phyloP scores from a whole-genome alignment of 306 rosid genomes.

The Quercus robur region DNA sequence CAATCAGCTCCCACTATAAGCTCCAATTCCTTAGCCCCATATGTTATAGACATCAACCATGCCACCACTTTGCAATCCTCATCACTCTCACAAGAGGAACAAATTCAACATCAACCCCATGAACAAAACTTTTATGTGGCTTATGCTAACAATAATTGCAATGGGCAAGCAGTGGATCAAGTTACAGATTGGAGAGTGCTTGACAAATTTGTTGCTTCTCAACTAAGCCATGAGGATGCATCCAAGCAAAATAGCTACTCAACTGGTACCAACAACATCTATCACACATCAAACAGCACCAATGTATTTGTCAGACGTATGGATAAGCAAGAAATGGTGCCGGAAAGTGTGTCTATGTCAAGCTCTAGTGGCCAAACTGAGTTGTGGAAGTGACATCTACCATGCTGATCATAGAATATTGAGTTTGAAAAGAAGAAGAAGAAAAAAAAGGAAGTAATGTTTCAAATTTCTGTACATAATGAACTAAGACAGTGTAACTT shows the following conservation, averaged over 20 bases:
- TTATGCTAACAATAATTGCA: conserved; percentile 21
- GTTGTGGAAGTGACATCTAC: conserved; percentile 49
- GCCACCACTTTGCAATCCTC: conserved; percentile 29
- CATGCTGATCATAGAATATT: conserved; percentile 31
- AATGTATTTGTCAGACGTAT: conserved; percentile 27
- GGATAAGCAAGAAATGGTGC: conserved; percentile 55
- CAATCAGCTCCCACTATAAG: conserved; percentile 26
- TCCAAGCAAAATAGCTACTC: conserved; percentile 39
- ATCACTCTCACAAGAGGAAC: conserved; percentile 24
- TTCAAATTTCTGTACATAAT: conserved; percentile 58
- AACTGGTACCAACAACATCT: conserved; percentile 15
- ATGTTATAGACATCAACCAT: conserved; percentile 38
- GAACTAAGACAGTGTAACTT: conserved; percentile 39
- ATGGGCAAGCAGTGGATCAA: conserved; percentile 40
- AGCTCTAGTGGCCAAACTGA: conserved; percentile 54
- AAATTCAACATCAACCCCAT: neutral
- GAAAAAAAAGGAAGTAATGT: conserved; percentile 10
- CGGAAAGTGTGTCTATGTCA: conserved; percentile 49
- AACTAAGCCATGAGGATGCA: conserved; percentile 71
- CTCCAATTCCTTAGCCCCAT: conserved; percentile 36
- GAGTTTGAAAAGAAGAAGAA: conserved; percentile 11
- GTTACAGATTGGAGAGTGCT: conserved; percentile 89
- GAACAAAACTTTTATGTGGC: conserved; percentile 35
- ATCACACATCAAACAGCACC: conserved; percentile 13
- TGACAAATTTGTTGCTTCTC: conserved; percentile 94